Percentiles rank a stretch among this genome's conserved stretches.
phyloP scores from a whole-genome alignment of 345 rosid species.

The Eucalyptus erythrocorys region DNA sequence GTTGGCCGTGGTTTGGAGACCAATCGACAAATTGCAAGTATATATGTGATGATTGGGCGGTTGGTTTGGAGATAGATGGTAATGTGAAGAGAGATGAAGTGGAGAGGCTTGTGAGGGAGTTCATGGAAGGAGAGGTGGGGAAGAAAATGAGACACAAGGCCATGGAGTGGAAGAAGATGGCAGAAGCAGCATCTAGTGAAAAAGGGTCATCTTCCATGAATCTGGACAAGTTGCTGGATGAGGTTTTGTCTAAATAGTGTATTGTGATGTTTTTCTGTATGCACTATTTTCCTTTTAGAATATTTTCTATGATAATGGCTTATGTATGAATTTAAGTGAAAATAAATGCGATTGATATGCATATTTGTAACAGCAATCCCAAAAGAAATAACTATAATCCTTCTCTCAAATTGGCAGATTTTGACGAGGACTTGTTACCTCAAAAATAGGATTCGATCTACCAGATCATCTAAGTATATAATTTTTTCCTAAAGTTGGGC shows the following conservation, averaged over 20 bases:
- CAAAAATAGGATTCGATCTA: not conserved
- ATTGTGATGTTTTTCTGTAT: not conserved
- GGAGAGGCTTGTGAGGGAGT: not conserved
- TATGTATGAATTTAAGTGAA: not conserved
- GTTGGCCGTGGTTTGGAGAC: slow-evolving; percentile 11
- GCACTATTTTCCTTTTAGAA: not conserved
- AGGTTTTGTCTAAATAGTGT: not conserved
- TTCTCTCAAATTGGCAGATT: not conserved
- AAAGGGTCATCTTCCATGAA: not conserved
- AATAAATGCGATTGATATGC: not conserved
- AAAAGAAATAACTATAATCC: not conserved
- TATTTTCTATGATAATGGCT: not conserved
- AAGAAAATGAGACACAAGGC: not conserved
- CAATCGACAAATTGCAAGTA: slow-evolving; percentile 8
- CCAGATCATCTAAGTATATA: not conserved
- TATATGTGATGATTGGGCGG: slow-evolving; percentile 17
- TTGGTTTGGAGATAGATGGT: slow-evolving; percentile 3
- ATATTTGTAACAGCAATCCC: too few species aligned
- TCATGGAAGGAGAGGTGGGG: not conserved
- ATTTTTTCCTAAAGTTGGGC: not conserved
- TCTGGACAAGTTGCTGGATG: not conserved
- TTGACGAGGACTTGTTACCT: not conserved
- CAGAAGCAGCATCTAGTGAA: not conserved
- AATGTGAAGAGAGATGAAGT: slow-evolving; percentile 15
- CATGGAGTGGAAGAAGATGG: not conserved